Base-by-base conservation (phyloP, 306 rosid species). In the Medicago arabica region DNA sequence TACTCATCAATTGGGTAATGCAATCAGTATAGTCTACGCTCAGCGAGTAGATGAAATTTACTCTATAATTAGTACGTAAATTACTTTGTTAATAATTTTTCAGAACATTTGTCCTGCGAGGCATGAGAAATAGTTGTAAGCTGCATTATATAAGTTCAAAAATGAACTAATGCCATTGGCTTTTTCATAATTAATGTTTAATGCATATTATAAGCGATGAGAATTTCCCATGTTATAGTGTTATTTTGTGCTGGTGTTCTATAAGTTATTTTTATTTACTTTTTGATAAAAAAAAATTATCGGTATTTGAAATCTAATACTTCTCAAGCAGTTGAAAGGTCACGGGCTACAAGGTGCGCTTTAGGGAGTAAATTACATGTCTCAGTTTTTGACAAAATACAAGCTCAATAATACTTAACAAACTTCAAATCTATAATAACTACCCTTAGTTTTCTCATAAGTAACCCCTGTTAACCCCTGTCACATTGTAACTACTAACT, bases 1-100 rank as follows among this genome's bases (percentile, higher is more conserved):
- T 54, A 55, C 59, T 47, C 39, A 69, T 43, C 53, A 59, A 68
- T 75, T 61, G 59, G 59, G 25, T 72, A 43, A 55, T 72, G 69
- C 50, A 79, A 43, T 72, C 21, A 55, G 81, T 75, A 53, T 75
- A 53, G 54, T 49, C 23, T 40, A 12, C 53, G 63, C 12, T 38
- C 67, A 51, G 28, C 50, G 21, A 59, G 36, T 57, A 47, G 28
- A 43, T 53, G 69, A 31, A 53, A 34, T 54, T 46, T 71, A 40
- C 67, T 21, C 12, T 31, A 25, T 23, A 62, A 60, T 62, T 38
- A 38, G 57, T 69, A 34, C 66, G 64, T 51, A 41, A 23, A 46
- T 75, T 75, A 12, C 58, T 74, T 28, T 3, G 31, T 28, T 28
- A 28, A 28, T 28, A 28, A 28, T 28, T 28, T 70, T 60, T 63